Conservation (phyloP, 768 basidiomycete species). For the Podaxis mareebaensis region DNA sequence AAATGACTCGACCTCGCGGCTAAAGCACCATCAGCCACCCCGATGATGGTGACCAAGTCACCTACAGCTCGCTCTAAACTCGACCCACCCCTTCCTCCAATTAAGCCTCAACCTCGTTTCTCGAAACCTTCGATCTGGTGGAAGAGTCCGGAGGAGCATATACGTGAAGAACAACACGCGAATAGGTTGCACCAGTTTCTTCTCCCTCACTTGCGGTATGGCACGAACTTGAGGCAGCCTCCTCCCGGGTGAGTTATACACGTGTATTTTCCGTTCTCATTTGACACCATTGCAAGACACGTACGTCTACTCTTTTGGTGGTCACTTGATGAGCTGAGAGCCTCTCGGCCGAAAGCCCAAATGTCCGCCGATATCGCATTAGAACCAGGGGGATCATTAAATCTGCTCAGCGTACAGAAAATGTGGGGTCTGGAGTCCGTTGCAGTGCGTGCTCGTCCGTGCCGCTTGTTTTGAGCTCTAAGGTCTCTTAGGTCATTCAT, state of each 20-base stretch:
- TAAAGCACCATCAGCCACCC: neutral
- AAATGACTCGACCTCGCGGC: constrained; percentile 11
- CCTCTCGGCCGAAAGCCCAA: constrained; percentile 1
- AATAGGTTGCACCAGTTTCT: neutral
- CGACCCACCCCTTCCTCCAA: neutral
- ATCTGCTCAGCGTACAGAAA: constrained; percentile 3
- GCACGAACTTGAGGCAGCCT: neutral
- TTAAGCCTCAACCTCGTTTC: neutral
- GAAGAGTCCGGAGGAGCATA: constrained; percentile 12
- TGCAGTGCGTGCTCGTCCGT: neutral
- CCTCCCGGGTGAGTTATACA: constrained; percentile 4
- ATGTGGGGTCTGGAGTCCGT: constrained; percentile 10
- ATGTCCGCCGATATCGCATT: constrained; percentile 8
- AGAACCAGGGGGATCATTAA: constrained; percentile 11
- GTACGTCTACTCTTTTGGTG: constrained; percentile 14
- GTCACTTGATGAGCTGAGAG: constrained; percentile 4
- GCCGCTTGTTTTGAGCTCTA: neutral
- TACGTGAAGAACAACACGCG: constrained; percentile 8
- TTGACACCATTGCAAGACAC: neutral
- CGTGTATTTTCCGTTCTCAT: neutral
- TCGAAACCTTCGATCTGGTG: constrained; percentile 1
- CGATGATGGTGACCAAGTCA: constrained; percentile 1
- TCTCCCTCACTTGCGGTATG: constrained; percentile 3
- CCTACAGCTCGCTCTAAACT: constrained; percentile 12
- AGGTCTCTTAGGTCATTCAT: constrained; percentile 4